Base-by-base conservation (phyloP, 2,329 filamentous ascomycete genomes). In the Calonectria fujianensis region DNA sequence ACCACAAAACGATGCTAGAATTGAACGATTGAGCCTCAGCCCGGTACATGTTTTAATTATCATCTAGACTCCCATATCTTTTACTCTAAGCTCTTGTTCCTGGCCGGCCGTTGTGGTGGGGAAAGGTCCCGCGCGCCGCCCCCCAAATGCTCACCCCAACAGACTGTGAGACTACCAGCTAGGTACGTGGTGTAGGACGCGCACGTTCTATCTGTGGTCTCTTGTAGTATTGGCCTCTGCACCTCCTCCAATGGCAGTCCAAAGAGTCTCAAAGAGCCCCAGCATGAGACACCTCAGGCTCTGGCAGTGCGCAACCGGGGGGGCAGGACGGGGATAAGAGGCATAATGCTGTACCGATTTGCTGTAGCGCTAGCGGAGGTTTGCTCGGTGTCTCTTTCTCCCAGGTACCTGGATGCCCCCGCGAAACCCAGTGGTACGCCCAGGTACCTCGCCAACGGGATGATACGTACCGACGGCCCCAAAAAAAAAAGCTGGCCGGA, bases 401-500 rank as follows among this genome's bases (percentile, higher is more conserved):
- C 71, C 76, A 79, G 79, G 65, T 81, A 81, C 79, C 27, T 73
- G 14, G n/a, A 59, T 32, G 37, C 29, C 45, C 64, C 64, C 67
- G 70, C 41, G 2, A 52, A 77, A 75, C 52, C 52, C 63, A 50
- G 71, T 75, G 73, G 69, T 48, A 32, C 57, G 13, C 18, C 16
- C 24, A 79, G 27, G 79, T 81, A 81, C 79, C 79, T 81, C 79
- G 79, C 79, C 77, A 73, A 75, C 79, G 79, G 79, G 63, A 77
- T 74, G 78, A 79, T 81, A 80, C 79, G 79, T 81, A 81, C 80
- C 80, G 80, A 81, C 79, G 70, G 75, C 79, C 80, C 80, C 77
- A 81, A 81, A 81, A 81, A 80, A 61, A 81, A 81, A 81, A 80
- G 73, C 79, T 80, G 80, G 76, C 74, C 78, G 79, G 74, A 79